Evolutionary conservation across 768 basidiomycete species (phyloP).

Genomic region (Rhodotorula graminis): DNA sequence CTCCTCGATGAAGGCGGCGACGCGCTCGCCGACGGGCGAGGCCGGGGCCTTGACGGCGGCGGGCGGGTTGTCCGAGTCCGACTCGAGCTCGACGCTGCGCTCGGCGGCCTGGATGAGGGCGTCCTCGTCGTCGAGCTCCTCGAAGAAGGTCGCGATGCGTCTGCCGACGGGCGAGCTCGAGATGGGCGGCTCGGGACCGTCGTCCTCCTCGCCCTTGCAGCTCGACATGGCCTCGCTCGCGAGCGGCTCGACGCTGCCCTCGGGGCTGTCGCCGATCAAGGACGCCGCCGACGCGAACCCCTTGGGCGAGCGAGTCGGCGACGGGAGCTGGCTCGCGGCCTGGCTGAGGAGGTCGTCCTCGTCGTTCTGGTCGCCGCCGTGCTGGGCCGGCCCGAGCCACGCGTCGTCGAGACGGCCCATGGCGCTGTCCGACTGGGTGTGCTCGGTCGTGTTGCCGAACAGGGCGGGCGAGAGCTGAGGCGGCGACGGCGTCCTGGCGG

Average conservation of each 20-base stretch:
- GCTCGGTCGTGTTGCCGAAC: too few species aligned
- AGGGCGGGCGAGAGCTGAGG: too few species aligned
- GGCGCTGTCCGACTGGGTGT: too few species aligned
- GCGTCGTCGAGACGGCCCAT: too few species aligned
- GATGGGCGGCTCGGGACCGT: background rate
- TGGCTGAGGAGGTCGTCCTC: background rate
- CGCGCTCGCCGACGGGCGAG: background rate
- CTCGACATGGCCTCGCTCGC: background rate
- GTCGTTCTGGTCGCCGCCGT: background rate
- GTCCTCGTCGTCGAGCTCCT: background rate
- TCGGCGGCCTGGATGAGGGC: background rate
- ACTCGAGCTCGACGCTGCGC: background rate
- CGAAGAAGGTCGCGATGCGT: background rate
- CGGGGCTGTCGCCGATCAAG: too few species aligned
- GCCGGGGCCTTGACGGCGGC: background rate
- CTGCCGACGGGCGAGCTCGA: background rate
- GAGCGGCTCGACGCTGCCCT: background rate
- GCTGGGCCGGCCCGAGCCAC: too few species aligned
- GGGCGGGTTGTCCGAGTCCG: too few species aligned
- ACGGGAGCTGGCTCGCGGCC: slow-evolving; percentile 22
- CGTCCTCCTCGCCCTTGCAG: background rate
- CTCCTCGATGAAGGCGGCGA: background rate
- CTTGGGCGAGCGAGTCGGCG: slow-evolving; percentile 6
- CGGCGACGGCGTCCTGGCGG: too few species aligned
- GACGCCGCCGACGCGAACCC: background rate